A percentile compares a stretch with the other conserved stretches of the same genome.
Conservation (phyloP, 805 yeast species). For the Cephaloascus fragrans region DNA sequence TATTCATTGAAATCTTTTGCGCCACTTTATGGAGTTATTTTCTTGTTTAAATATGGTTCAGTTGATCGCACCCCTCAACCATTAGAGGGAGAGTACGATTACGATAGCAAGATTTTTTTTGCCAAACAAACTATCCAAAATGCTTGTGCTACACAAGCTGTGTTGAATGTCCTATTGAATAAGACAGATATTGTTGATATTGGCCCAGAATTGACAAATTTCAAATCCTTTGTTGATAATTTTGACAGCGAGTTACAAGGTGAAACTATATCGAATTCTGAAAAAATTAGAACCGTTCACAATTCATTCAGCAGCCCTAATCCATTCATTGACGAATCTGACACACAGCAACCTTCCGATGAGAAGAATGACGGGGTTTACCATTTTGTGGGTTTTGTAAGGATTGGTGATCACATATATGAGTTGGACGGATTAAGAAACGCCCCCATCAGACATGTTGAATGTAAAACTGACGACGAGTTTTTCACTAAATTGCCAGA, state of each 20-base stretch:
- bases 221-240: slow-evolving; percentile 37
- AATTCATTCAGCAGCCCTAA: slow-evolving; percentile 53
- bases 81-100: slow-evolving; percentile 33
- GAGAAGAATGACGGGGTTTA: slow-evolving; percentile 42
- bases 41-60: slow-evolving; percentile 51
- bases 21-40: slow-evolving; percentile 50
- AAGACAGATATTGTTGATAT: slow-evolving; percentile 24
- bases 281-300: slow-evolving; percentile 43
- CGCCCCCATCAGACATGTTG: slow-evolving; percentile 45
- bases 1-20: slow-evolving; percentile 21
- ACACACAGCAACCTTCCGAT: slow-evolving; percentile 13
- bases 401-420: slow-evolving; percentile 32
- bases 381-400: slow-evolving; percentile 51
- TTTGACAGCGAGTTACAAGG: slow-evolving; percentile 53
- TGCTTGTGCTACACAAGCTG: slow-evolving; percentile 72
- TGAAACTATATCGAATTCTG: slow-evolving; percentile 52
- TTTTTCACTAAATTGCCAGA: slow-evolving; percentile 30
- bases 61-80: slow-evolving; percentile 25
- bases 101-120: slow-evolving; percentile 35
- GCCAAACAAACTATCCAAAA: slow-evolving; percentile 57
- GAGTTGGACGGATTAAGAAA: slow-evolving; percentile 56
- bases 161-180: slow-evolving; percentile 45
- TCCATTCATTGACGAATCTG: slow-evolving; percentile 38
- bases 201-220: slow-evolving; percentile 38
- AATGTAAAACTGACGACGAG: slow-evolving; percentile 28